Base-by-base conservation (phyloP, 495 filamentous ascomycete species). In the Emericellopsis terricola region DNA sequence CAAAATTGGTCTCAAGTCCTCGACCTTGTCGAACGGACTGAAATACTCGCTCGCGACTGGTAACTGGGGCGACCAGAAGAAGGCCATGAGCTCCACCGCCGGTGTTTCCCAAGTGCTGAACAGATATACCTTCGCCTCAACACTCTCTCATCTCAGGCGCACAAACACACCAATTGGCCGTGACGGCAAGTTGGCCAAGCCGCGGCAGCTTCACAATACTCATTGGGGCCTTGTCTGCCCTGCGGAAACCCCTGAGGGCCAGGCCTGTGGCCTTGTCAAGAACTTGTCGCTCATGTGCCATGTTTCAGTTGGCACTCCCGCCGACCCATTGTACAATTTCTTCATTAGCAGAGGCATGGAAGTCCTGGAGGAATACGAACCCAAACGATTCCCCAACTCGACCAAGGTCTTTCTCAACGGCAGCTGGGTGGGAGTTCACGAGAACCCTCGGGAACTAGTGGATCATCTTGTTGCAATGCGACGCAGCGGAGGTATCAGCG, bases 61-160 rank as follows among this genome's bases (percentile, higher is more conserved):
- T 38, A 99, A 99, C 55, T 99, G 89, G 89, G 91, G 91, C 40
- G 89, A 96, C 40, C 89, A 96, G 56, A 99, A 94, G 69, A 96
- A 96, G 64, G 87, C 89, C 14, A 80, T 78, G 42, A 78, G 71
- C 42, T 77, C 84, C 1, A 96, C 92, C 42, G 89, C 89, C 33
- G 89, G 89, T 59, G 89, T 99, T 19, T 94, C 87, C 8, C 89
- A 99, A 57, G 91, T 99, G 56, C 64, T 99, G 35, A 96, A 94
- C 64, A 74, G 89, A 47, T 96, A 96, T 49, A 96, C 91, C 0
- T 99, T 89, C 49, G 78, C 91, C 14, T 96, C 91, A 19, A 94
- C 85, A 2, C 56, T 99, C 15, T 96, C 91, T 4, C 91, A 96
- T 76, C 67, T 99, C 47, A 74, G 91, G 38, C 74, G 89, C 40